Evolutionary conservation across 768 basidiomycete species (phyloP).

Genomic region (Inosperma sp.): DNA sequence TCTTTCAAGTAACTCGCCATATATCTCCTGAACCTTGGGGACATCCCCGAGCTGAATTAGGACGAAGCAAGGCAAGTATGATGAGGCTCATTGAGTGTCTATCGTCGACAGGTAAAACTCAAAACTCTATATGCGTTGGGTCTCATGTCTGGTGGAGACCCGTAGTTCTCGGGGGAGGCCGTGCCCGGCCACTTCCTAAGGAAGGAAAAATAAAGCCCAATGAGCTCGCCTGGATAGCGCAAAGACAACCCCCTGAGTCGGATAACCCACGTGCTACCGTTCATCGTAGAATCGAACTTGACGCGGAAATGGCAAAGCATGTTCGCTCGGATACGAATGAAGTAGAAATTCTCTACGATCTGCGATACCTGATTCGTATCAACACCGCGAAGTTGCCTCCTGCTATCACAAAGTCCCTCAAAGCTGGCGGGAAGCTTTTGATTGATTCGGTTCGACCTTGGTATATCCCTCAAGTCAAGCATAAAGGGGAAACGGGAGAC

Average conservation of each 20-base stretch:
- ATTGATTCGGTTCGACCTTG: slow-evolving; percentile 14
- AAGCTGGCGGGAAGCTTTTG: slow-evolving; percentile 1
- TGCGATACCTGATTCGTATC: too few relatives aligned
- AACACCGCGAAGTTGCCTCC: too few relatives aligned
- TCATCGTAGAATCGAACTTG: slow-evolving; percentile 30
- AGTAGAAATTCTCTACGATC: too few relatives aligned
- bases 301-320: slow-evolving; percentile 18
- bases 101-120: slow-evolving; percentile 33
- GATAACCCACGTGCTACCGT: slow-evolving; percentile 13
- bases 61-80: slow-evolving; percentile 45
- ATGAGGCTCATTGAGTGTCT: slow-evolving; percentile 45
- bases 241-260: slow-evolving; percentile 47
- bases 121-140: slow-evolving; percentile 40
- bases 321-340: slow-evolving; percentile 15
- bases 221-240: slow-evolving; percentile 55
- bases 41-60: slow-evolving; percentile 54
- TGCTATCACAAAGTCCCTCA: slow-evolving; percentile 29
- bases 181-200: slow-evolving; percentile 6
- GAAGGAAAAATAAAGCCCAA: not conserved
- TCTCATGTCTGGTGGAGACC: slow-evolving; percentile 64
- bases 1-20: slow-evolving; percentile 60
- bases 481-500: not conserved
- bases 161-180: slow-evolving; percentile 31
- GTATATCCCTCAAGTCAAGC: slow-evolving; percentile 17
- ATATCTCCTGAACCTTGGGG: slow-evolving; percentile 78